phyloP scores from a whole-genome alignment of 2,329 filamentous ascomycete genomes.

The Pyrenophora teres region DNA sequence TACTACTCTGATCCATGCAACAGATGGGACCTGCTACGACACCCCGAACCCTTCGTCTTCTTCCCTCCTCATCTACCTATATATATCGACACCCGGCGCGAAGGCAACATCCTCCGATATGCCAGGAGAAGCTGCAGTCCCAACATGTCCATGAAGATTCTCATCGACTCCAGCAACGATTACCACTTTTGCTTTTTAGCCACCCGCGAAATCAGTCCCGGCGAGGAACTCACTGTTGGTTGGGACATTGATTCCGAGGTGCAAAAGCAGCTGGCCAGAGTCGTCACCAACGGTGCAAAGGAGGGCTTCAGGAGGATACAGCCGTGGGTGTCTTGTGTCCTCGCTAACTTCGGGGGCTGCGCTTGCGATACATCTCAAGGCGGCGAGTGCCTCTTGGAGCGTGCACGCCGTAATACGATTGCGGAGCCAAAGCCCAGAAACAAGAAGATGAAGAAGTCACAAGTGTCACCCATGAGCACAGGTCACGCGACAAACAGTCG shows the following conservation, averaged over 20 bases:
- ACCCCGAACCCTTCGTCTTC: constrained; percentile 60
- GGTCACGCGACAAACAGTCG: constrained; percentile 61
- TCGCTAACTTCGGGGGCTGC: constrained; percentile 80
- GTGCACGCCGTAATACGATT: constrained; percentile 40
- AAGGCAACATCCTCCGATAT: constrained; percentile 85
- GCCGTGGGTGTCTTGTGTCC: constrained; percentile 69
- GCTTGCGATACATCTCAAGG: constrained; percentile 63
- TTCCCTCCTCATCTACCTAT: constrained; percentile 85
- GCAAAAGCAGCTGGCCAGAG: constrained; percentile 64
- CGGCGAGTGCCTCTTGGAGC: constrained; percentile 45
- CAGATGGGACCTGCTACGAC: constrained; percentile 54
- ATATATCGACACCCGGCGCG: constrained; percentile 87
- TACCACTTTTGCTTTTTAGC: constrained; percentile 95
- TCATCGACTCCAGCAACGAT: constrained; percentile 69
- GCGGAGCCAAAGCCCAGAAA: constrained; percentile 51
- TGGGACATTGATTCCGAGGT: constrained; percentile 57
- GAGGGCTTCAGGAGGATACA: constrained; percentile 64
- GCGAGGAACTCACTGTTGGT: constrained; percentile 70
- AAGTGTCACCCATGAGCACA: constrained; percentile 60
- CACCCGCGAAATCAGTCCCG: constrained; percentile 73
- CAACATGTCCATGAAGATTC: constrained; percentile 86
- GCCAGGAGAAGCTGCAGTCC: constrained; percentile 90
- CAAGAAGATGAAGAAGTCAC: constrained; percentile 55
- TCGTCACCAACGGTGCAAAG: constrained; percentile 66
- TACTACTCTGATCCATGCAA: constrained; percentile 54